These are phyloP conservation scores for Cyberlindnera nakhonratchasimensis DNA, from an alignment of 805 yeast genomes.

Conservation along the genomic window DNA sequence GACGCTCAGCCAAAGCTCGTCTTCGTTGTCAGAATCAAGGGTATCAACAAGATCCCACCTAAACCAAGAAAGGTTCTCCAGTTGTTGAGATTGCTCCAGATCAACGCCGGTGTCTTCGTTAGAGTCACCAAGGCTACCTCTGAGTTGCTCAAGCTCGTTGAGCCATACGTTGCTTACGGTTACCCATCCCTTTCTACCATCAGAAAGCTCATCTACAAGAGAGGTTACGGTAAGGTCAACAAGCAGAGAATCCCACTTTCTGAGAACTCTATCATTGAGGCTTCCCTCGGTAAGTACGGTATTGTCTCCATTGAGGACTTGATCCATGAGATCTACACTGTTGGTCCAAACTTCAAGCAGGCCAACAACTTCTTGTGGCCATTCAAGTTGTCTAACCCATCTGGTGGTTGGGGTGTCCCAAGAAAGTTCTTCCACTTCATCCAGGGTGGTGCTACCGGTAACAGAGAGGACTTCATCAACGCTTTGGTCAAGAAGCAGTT, in stretches of 20 bases:
- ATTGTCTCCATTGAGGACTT: conserved; percentile 87
- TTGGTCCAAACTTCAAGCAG: conserved; percentile 98
- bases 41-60: conserved; percentile 98
- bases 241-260: conserved; percentile 90
- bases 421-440: conserved; percentile 96
- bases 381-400: conserved; percentile 94
- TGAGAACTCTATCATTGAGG: conserved; percentile 87
- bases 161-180: conserved; percentile 97
- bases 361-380: conserved; percentile 98
- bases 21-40: conserved; percentile 97
- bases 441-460: conserved; percentile 98
- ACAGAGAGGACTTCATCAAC: conserved; percentile 96
- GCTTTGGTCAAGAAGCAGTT: conserved; percentile 65
- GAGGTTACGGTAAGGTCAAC: conserved; percentile 97
- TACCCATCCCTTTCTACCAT: conserved; percentile 91
- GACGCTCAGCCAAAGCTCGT: conserved; percentile 93
- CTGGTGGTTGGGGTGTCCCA: conserved; percentile 96
- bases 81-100: conserved; percentile 88
- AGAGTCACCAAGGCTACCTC: conserved; percentile 93
- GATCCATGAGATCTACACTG: conserved; percentile 94
- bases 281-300: conserved; percentile 87
- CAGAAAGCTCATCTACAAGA: conserved; percentile 93
- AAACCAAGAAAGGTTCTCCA: conserved; percentile 99
- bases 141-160: conserved; percentile 89
- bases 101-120: conserved; percentile 93